Conservation (phyloP, 306 rosid genomes). For the Quercus mongolica region DNA sequence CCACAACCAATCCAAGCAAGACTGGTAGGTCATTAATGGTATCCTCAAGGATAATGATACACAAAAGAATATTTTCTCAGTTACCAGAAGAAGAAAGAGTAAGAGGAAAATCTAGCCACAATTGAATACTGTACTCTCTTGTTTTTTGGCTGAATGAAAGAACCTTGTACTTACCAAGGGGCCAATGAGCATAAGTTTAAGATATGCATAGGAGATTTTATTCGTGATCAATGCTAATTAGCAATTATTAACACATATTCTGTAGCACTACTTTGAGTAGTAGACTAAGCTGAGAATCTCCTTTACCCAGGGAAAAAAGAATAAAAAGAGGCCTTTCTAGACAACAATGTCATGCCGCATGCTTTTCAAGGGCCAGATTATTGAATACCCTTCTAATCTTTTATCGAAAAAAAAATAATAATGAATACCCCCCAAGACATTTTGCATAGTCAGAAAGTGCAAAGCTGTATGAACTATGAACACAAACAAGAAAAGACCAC, state of each 20-base stretch:
- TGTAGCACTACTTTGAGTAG: neutral
- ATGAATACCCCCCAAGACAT: neutral
- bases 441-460: neutral
- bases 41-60: neutral
- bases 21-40: no score
- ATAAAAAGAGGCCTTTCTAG: neutral
- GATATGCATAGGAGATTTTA: neutral
- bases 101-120: neutral
- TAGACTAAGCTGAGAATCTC: neutral
- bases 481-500: neutral
- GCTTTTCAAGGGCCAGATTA: neutral
- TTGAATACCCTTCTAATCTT: constrained; percentile 2
- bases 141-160: no score
- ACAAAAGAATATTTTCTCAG: neutral
- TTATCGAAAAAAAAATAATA: neutral
- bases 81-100: neutral
- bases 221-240: neutral
- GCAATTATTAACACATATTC: neutral
- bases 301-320: neutral
- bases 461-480: constrained; percentile 23
- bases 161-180: neutral
- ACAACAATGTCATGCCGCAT: neutral
- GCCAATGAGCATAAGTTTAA: neutral
- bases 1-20: no score
- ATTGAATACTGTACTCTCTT: no score